phyloP scores from a whole-genome alignment of 2,329 filamentous ascomycete genomes.

The Daldinia sp. region DNA sequence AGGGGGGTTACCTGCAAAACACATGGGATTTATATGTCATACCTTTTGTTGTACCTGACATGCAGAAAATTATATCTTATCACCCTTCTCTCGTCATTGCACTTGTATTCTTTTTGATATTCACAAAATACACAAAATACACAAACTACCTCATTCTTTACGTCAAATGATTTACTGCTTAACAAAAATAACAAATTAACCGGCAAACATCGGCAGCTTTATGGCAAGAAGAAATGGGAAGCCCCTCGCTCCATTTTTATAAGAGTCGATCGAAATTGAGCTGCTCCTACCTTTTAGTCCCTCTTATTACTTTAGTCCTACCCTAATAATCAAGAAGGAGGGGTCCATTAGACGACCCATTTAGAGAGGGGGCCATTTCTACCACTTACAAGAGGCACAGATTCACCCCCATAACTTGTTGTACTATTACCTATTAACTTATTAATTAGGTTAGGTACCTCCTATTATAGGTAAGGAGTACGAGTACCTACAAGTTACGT shows the following conservation, averaged over 20 bases:
- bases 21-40: not conserved
- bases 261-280: conserved; percentile 35
- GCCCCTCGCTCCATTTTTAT: conserved; percentile 13
- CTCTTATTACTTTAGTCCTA: no score
- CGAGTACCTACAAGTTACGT: conserved; percentile 1
- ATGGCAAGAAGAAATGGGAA: not conserved
- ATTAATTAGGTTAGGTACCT: not conserved
- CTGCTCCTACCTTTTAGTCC: no score
- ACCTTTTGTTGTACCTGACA: not conserved
- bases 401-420: no score
- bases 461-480: not conserved
- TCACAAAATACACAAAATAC: not conserved
- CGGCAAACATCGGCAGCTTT: not conserved
- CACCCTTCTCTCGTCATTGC: not conserved
- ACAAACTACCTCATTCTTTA: not conserved
- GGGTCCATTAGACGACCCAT: conserved; percentile 20
- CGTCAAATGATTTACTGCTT: not conserved
- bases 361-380: not conserved
- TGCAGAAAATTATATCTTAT: not conserved
- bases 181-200: not conserved
- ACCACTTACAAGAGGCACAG: no score
- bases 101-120: no score
- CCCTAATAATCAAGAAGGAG: conserved; percentile 18
- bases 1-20: not conserved
- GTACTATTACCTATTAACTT: no score